phyloP scores from a whole-genome alignment of 2,329 filamentous ascomycete genomes.

The Fusarium heterosporum region DNA sequence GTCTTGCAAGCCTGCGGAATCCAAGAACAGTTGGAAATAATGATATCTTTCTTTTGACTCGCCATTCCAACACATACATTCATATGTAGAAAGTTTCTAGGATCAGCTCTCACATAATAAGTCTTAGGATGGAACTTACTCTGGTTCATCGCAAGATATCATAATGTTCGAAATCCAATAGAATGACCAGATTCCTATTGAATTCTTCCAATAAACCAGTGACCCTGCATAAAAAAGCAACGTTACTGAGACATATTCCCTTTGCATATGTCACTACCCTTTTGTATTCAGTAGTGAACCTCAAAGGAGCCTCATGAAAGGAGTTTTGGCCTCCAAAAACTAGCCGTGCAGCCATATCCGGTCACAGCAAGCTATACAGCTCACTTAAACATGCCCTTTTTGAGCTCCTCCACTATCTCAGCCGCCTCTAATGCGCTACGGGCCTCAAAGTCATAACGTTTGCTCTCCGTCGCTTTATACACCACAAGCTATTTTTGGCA shows the following conservation, averaged over 20 bases:
- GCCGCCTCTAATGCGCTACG: slow-evolving; percentile 75
- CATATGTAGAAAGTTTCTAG: neutral
- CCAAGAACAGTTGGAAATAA: neutral
- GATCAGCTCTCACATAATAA: neutral
- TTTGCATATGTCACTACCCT: slow-evolving; percentile 5
- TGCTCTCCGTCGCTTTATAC: slow-evolving; percentile 80
- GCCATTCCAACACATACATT: neutral
- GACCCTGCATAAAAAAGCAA: neutral
- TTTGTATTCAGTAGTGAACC: neutral
- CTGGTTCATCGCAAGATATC: neutral
- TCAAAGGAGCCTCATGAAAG: neutral
- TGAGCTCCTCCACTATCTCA: slow-evolving; percentile 84
- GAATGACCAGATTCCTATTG: neutral
- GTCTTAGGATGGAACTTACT: neutral
- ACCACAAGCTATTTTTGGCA: slow-evolving; percentile 68
- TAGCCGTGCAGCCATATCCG: neutral
- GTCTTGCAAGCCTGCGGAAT: neutral
- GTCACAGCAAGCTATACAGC: neutral
- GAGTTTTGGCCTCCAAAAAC: slow-evolving; percentile 7
- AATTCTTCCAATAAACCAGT: neutral
- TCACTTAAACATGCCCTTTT: slow-evolving; percentile 69
- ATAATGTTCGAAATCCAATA: neutral
- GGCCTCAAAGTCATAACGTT: slow-evolving; percentile 89
- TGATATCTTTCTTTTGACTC: neutral
- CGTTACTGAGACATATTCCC: neutral